Conservation (phyloP, 2,329 filamentous ascomycete species). For the Ascochyta koolunga region DNA sequence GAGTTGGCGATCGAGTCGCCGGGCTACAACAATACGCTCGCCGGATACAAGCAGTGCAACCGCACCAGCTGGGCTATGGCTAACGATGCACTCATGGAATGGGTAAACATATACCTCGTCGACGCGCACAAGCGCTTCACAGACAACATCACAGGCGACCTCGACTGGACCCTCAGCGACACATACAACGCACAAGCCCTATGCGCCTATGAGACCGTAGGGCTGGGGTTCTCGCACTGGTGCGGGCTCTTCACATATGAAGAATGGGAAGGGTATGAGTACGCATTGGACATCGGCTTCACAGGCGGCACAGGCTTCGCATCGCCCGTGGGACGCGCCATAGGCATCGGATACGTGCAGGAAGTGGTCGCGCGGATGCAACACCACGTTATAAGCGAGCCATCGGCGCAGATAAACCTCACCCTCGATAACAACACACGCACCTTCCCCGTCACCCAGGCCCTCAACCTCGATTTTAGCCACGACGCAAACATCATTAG, state of each 20-base stretch:
- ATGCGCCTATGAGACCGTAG: conserved; percentile 80
- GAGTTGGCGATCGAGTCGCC: conserved; percentile 71
- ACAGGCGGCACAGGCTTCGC: conserved; percentile 66
- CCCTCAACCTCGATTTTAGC: conserved; percentile 77
- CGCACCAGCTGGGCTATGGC: conserved; percentile 61
- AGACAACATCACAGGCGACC: conserved; percentile 52
- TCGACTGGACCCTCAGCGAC: conserved; percentile 45
- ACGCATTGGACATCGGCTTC: conserved; percentile 71
- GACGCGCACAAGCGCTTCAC: conserved; percentile 68
- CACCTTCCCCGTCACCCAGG: conserved; percentile 77
- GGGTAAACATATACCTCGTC: conserved; percentile 68
- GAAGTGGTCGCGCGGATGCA: conserved; percentile 74
- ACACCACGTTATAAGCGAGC: conserved; percentile 61
- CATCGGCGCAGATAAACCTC: conserved; percentile 61
- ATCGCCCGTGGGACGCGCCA: conserved; percentile 69
- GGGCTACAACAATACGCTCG: conserved; percentile 73
- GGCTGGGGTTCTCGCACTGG: conserved; percentile 75
- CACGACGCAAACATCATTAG: conserved; percentile 77
- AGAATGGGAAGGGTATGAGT: conserved; percentile 76
- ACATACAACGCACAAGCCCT: conserved; percentile 70
- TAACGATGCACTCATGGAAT: conserved; percentile 60
- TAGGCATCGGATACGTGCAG: conserved; percentile 71
- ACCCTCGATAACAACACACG: conserved; percentile 70
- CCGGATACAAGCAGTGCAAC: conserved; percentile 70
- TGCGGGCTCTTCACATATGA: conserved; percentile 76